phyloP scores from a whole-genome alignment of 176 grass and related monocot species.

The Aegilops umbellulata region DNA sequence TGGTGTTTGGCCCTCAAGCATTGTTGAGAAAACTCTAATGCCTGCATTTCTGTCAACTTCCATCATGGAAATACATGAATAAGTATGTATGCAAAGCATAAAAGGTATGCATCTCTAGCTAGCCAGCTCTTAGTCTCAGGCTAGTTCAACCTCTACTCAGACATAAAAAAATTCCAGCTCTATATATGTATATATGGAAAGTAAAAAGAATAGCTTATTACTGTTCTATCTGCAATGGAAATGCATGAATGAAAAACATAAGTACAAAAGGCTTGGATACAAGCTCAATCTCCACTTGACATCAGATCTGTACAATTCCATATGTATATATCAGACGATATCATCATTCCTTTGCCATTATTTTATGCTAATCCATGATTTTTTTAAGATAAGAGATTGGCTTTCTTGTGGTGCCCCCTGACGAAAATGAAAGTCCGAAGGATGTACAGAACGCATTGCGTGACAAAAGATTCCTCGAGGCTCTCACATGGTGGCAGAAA shows the following conservation, averaged over 20 bases:
- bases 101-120: not conserved
- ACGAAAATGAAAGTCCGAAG: constrained; percentile 7
- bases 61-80: not conserved
- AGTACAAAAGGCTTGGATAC: not conserved
- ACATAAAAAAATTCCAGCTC: not conserved
- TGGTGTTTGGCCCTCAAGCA: constrained; percentile 42
- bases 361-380: constrained; percentile 26
- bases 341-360: constrained; percentile 21
- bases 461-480: constrained; percentile 25
- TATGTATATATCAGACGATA: constrained; percentile 19
- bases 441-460: not conserved
- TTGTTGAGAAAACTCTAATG: not conserved
- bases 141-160: not conserved
- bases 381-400: not conserved
- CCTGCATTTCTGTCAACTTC: not conserved
- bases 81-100: constrained; percentile 3
- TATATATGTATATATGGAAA: not conserved
- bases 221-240: constrained; percentile 4
- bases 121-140: not conserved
- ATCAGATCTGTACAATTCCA: constrained; percentile 2
- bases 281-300: not conserved
- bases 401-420: not conserved
- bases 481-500: not conserved
- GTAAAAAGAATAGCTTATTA: not conserved
- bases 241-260: constrained; percentile 5